phyloP scores from a whole-genome alignment of 2,329 filamentous ascomycete species.

The Hortaea werneckii region DNA sequence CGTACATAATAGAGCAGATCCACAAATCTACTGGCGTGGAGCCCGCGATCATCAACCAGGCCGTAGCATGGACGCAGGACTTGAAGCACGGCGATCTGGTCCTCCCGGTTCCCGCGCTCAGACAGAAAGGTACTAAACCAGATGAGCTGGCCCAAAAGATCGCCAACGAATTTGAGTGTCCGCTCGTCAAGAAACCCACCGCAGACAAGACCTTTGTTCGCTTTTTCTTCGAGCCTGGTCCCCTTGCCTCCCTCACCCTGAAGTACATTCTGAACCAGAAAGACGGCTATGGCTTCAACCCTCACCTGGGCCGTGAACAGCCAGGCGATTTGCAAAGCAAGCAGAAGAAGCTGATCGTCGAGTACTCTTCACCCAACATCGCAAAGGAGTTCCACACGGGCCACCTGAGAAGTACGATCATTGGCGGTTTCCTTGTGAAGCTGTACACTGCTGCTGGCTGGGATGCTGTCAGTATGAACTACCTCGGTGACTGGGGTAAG shows the following conservation, averaged over 20 bases:
- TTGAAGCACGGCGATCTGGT: constrained; percentile 77
- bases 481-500: constrained; percentile 71
- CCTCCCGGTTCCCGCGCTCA: constrained; percentile 67
- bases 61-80: constrained; percentile 66
- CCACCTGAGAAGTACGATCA: constrained; percentile 66
- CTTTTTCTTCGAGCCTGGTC: constrained; percentile 68
- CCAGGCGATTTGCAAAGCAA: constrained; percentile 49
- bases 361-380: constrained; percentile 80
- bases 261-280: constrained; percentile 58
- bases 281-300: constrained; percentile 53
- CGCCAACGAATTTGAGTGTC: constrained; percentile 48
- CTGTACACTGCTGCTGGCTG: constrained; percentile 59
- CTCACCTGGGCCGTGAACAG: constrained; percentile 50
- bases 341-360: constrained; percentile 60
- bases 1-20: constrained; percentile 62
- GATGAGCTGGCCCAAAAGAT: constrained; percentile 47
- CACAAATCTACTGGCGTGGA: constrained; percentile 61
- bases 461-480: constrained; percentile 63
- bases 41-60: constrained; percentile 59
- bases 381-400: constrained; percentile 72
- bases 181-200: constrained; percentile 60
- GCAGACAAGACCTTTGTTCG: constrained; percentile 60
- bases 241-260: constrained; percentile 56
- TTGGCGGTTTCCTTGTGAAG: constrained; percentile 62
- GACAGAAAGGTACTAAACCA: constrained; percentile 57